Base-by-base conservation (phyloP, 2,329 filamentous ascomycete species). In the Xylogone sp. region DNA sequence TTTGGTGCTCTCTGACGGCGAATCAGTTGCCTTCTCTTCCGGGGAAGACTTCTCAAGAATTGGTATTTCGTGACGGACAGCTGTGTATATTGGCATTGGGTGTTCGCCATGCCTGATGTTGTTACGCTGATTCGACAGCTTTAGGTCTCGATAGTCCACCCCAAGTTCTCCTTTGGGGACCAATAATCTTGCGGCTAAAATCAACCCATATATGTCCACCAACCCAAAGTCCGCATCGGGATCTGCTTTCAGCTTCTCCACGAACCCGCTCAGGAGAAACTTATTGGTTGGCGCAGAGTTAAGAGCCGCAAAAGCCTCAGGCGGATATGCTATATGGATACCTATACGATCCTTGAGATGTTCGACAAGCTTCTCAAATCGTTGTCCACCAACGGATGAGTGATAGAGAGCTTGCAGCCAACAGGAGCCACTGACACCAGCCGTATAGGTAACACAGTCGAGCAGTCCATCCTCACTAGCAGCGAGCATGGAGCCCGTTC, bases 271-370 rank as follows among this genome's bases (percentile, higher is more conserved):
- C 10, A 99, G 76, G 1, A 99, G 80, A 58, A 88, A 91, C 59
- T 96, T 97, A 71, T 93, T 97, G 0, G 94, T 97, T 0, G 94
- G 94, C 0, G 93, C 86, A 6, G 88, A 87, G n/a, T 87, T 88
- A 13, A 97, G 77, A 4, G 94, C 77, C 19, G 86, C 79, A 45
- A 97, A 82, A 0, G 91, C 91, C 21, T 86, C 82, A 0, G 92
- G 92, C 0, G 94, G 94, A 59, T 95, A 96, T 0, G 93, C 93
- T 61, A 99, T 94, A 63, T 99, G 94, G 2, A 94, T 81, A 1
- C 86, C 86, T 3, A 97, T 79, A 21, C 94, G 82, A 46, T 85
- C 81, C 68, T 96, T 97, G 49, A 99, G 73, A 64, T 99, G 94
- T 9, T 92, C 82, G 39, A 97, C 81, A 19, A 96, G 76, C 34